phyloP scores from a whole-genome alignment of 352 stramenopile species.

The Saprolegnia parasitica region DNA sequence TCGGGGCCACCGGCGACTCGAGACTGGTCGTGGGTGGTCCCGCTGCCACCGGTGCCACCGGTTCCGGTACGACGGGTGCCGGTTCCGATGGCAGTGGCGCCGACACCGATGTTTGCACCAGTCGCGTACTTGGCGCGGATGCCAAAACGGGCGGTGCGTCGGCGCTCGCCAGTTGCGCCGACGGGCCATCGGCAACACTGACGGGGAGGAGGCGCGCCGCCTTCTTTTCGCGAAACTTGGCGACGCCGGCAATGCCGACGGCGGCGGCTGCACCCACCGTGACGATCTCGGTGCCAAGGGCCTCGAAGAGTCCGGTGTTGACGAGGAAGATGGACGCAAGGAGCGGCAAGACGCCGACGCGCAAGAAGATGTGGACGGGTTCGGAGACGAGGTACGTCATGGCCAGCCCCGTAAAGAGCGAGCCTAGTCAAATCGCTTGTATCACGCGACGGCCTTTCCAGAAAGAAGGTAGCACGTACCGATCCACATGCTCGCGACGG shows the following conservation, averaged over 20 bases:
- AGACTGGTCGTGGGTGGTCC: too few relatives aligned
- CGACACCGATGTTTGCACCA: too few relatives aligned
- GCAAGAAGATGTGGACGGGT: conserved; percentile 65
- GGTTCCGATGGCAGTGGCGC: too few relatives aligned
- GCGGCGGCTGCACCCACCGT: conserved; percentile 42
- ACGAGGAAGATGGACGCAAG: conserved; percentile 48
- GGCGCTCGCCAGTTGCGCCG: too few relatives aligned
- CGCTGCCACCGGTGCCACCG: too few relatives aligned
- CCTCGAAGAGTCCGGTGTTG: conserved; percentile 53
- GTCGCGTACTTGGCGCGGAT: too few relatives aligned
- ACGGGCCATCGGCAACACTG: too few relatives aligned
- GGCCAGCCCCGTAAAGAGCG: background rate
- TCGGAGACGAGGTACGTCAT: conserved; percentile 63
- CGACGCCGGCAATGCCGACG: conserved; percentile 44
- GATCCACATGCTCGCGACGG: conserved; percentile 46
- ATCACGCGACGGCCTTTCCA: conserved; percentile 26
- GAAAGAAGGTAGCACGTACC: conserved; percentile 45
- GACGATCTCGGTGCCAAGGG: conserved; percentile 44
- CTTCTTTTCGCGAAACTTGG: conserved; percentile 30
- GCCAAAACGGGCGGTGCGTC: too few relatives aligned
- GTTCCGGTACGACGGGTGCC: too few relatives aligned
- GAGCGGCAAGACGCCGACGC: conserved; percentile 64
- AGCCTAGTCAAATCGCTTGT: background rate
- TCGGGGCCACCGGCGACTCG: too few relatives aligned
- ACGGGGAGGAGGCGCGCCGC: too few relatives aligned